Evolutionary conservation across 2,329 filamentous ascomycete species (phyloP).

Genomic region (Talaromyces verruculosus): DNA sequence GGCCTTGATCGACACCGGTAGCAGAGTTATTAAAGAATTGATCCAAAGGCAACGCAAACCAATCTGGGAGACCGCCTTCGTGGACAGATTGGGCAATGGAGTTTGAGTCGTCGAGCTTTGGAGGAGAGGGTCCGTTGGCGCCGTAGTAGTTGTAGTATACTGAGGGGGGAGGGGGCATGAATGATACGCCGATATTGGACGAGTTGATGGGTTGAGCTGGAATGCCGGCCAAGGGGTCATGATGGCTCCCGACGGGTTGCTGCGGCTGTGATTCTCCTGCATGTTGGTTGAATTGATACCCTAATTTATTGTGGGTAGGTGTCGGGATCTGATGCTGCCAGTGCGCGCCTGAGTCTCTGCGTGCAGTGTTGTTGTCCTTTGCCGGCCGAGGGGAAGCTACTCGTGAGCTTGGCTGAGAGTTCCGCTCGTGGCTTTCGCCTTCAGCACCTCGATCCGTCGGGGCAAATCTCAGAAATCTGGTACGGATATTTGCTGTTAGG

Average conservation of each 20-base stretch:
- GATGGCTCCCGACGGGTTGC: conserved; percentile 24
- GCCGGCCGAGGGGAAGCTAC: conserved; percentile 38
- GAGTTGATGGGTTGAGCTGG: conserved; percentile 48
- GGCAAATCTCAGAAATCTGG: conserved; percentile 58
- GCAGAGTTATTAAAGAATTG: conserved; percentile 55
- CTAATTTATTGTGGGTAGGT: conserved; percentile 8
- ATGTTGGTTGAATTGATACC: conserved; percentile 18
- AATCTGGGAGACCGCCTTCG: conserved; percentile 49
- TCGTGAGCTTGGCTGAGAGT: conserved; percentile 36
- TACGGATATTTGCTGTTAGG: conserved; percentile 59
- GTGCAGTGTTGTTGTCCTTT: conserved; percentile 28
- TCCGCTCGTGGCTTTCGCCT: conserved; percentile 39
- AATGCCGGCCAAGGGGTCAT: conserved; percentile 46
- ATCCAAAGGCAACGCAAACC: conserved; percentile 62
- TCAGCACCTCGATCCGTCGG: conserved; percentile 51
- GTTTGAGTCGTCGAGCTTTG: conserved; percentile 25
- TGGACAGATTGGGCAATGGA: conserved; percentile 25
- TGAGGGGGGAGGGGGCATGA: conserved; percentile 49
- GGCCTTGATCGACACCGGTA: conserved; percentile 51
- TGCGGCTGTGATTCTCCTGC: conserved; percentile 20
- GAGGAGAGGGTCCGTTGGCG: conserved; percentile 34
- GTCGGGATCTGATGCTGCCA: conserved; percentile 18
- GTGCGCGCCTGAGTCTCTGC: conserved; percentile 24
- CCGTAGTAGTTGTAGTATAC: conserved; percentile 49
- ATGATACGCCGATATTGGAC: conserved; percentile 47